These are phyloP conservation scores for Geranium incanum DNA, from an alignment of 441 rosid genomes.

Conservation along the genomic window DNA sequence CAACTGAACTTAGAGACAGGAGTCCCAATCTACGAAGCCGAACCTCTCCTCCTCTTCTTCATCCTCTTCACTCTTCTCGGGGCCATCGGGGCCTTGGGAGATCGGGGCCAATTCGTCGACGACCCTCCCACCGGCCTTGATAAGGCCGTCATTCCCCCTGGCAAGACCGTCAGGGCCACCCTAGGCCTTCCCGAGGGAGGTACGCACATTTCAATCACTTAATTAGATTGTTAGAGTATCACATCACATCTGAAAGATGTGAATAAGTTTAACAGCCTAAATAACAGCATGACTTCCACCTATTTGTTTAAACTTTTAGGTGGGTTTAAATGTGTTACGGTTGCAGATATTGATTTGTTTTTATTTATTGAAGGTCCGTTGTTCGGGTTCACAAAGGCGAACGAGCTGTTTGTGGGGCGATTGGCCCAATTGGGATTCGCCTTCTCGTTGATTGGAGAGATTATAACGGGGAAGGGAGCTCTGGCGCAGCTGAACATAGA, in stretches of 20 bases:
- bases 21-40: conserved; percentile 85
- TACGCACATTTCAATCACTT: neutral
- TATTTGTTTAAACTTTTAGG: too few relatives aligned
- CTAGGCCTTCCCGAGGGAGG: neutral
- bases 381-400: neutral
- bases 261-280: too few relatives aligned
- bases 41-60: conserved; percentile 90
- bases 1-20: neutral
- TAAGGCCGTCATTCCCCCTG: neutral
- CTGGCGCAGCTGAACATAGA: neutral
- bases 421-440: neutral
- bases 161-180: neutral
- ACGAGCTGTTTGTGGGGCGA: neutral
- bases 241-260: too few relatives aligned
- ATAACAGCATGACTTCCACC: too few relatives aligned
- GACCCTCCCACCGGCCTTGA: neutral
- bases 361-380: neutral
- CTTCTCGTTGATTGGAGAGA: neutral
- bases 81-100: conserved; percentile 92
- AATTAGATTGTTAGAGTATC: too few relatives aligned
- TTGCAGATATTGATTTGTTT: too few relatives aligned
- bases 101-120: conserved; percentile 64
- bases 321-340: too few relatives aligned
- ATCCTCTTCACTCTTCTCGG: conserved; percentile 85
- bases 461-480: neutral